Conservation (phyloP, 1,284 basidiomycete species). For the Naganishia liquefaciens region DNA sequence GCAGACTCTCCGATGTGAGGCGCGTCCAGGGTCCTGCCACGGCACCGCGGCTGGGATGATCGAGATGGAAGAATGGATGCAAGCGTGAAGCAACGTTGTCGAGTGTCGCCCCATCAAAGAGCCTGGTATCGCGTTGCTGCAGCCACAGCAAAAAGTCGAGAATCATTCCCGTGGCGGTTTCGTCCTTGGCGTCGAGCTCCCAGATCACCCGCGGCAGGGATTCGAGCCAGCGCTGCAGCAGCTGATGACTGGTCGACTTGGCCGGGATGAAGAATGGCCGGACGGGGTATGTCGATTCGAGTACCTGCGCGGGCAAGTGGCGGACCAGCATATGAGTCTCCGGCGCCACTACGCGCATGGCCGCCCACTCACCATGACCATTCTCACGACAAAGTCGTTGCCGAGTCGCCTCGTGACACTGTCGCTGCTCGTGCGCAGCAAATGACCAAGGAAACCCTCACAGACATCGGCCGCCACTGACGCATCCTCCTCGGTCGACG, state of each 20-base stretch:
- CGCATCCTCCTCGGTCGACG: slow-evolving; percentile 33
- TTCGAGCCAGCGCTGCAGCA: slow-evolving; percentile 53
- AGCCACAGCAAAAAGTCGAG: slow-evolving; percentile 39
- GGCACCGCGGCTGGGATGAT: slow-evolving; percentile 67
- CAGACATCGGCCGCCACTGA: slow-evolving; percentile 39
- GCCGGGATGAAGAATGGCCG: slow-evolving; percentile 48
- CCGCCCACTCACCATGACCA: slow-evolving; percentile 64
- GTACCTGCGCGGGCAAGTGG: slow-evolving; percentile 33
- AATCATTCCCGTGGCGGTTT: slow-evolving; percentile 62
- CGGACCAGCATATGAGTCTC: neutral
- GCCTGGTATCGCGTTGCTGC: slow-evolving; percentile 36
- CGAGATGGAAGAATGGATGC: slow-evolving; percentile 72
- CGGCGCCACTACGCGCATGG: neutral
- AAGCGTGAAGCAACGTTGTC: slow-evolving; percentile 54
- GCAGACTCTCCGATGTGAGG: slow-evolving; percentile 47
- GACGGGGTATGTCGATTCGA: slow-evolving; percentile 44
- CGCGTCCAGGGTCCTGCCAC: slow-evolving; percentile 72
- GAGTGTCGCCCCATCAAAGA: slow-evolving; percentile 37
- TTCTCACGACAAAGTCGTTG: slow-evolving; percentile 68
- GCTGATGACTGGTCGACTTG: slow-evolving; percentile 36
- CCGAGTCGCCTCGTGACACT: slow-evolving; percentile 54
- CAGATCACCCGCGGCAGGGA: slow-evolving; percentile 77
- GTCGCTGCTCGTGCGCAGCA: slow-evolving; percentile 53
- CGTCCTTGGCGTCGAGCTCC: slow-evolving; percentile 70
- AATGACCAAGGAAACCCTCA: slow-evolving; percentile 41